phyloP scores from a whole-genome alignment of 192 early-diverging fungal species.

The Podila clonocystis region DNA sequence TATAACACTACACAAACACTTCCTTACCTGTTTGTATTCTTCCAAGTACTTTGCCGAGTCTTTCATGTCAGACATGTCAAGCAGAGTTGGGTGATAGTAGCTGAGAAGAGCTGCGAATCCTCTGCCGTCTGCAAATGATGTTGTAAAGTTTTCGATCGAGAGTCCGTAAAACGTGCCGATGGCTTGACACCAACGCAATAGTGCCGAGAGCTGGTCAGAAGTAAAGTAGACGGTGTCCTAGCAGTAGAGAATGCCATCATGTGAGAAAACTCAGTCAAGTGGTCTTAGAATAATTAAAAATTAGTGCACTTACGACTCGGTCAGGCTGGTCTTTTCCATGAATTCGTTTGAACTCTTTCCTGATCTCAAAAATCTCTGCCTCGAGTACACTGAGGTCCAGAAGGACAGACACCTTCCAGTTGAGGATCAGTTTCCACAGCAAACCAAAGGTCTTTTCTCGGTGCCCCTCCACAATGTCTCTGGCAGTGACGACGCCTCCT shows the following conservation, averaged over 20 bases:
- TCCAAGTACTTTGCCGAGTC: slow-evolving; percentile 45
- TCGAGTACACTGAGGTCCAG: slow-evolving; percentile 41
- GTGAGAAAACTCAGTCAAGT: not conserved
- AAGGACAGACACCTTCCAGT: slow-evolving; percentile 50
- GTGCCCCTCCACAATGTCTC: slow-evolving; percentile 53
- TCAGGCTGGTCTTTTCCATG: slow-evolving; percentile 36
- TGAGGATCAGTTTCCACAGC: slow-evolving; percentile 52
- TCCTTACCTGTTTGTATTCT: slow-evolving; percentile 42
- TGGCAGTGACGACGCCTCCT: slow-evolving; percentile 27
- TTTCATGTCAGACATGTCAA: slow-evolving; percentile 46
- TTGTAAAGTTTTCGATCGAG: slow-evolving; percentile 50
- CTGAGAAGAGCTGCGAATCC: slow-evolving; percentile 45
- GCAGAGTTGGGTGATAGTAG: slow-evolving; percentile 51
- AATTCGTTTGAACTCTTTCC: slow-evolving; percentile 24
- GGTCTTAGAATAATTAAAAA: not conserved
- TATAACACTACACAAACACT: not conserved
- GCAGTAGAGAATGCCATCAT: too few relatives aligned
- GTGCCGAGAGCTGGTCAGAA: slow-evolving; percentile 46
- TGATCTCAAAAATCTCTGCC: slow-evolving; percentile 30
- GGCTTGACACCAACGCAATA: slow-evolving; percentile 51
- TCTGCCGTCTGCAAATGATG: slow-evolving; percentile 51
- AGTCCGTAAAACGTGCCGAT: slow-evolving; percentile 48
- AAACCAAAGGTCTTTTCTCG: slow-evolving; percentile 55
- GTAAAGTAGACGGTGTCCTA: slow-evolving; percentile 52
- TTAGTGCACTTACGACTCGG: slow-evolving; percentile 20